phyloP scores from a whole-genome alignment of 2,329 filamentous ascomycete genomes.

The Colletotrichum graminicola region DNA sequence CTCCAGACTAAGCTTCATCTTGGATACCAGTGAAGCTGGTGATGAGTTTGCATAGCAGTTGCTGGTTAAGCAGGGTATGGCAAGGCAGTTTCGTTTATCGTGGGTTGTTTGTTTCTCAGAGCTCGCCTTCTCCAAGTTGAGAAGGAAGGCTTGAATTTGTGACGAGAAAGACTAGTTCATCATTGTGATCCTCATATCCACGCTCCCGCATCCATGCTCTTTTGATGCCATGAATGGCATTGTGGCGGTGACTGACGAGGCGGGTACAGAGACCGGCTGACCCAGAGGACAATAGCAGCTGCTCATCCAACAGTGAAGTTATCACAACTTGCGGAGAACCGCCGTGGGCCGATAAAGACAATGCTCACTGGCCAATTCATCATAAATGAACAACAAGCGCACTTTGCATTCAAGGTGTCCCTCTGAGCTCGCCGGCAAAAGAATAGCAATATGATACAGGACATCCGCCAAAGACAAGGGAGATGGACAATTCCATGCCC shows the following conservation, averaged over 20 bases:
- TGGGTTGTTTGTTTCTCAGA: background rate
- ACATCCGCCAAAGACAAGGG: background rate
- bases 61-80: background rate
- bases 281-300: background rate
- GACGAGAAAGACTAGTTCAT: background rate
- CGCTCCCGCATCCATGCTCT: background rate
- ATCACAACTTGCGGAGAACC: background rate
- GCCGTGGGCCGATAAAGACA: too few relatives aligned
- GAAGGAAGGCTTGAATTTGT: background rate
- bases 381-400: background rate
- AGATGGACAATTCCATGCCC: too few relatives aligned
- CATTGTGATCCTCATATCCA: background rate
- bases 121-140: background rate
- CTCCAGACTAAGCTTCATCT: background rate
- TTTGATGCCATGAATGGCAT: background rate
- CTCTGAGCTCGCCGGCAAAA: too few relatives aligned
- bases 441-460: too few relatives aligned
- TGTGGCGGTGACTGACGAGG: background rate
- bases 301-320: background rate
- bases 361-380: background rate
- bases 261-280: background rate
- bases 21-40: background rate
- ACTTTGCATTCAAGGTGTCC: background rate
- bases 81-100: background rate
- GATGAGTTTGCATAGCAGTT: slow-evolving; percentile 1